Evolutionary conservation across 2,329 filamentous ascomycete species (phyloP).

Genomic region (Geosmithia flava): DNA sequence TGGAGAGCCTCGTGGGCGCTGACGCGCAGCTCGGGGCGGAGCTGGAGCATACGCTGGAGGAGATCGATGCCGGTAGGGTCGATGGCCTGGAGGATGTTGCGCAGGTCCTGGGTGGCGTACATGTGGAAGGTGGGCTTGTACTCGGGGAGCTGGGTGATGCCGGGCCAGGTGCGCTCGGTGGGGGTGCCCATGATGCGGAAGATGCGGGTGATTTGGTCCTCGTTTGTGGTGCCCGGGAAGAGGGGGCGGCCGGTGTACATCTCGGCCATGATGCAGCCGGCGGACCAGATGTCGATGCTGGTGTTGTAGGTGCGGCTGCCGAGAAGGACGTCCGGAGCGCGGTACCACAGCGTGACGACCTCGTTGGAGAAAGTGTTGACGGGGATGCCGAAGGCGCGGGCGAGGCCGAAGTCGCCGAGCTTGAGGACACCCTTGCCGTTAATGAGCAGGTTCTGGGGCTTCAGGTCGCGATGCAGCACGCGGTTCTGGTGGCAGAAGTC

Average conservation of each 20-base stretch:
- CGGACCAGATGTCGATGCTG: slow-evolving; percentile 99
- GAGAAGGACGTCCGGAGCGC: slow-evolving; percentile 87
- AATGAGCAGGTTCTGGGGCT: slow-evolving; percentile 93
- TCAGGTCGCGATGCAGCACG: slow-evolving; percentile 88
- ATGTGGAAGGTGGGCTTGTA: slow-evolving; percentile 94
- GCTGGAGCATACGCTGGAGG: slow-evolving; percentile 79
- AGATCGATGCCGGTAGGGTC: slow-evolving; percentile 80
- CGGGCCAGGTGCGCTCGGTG: slow-evolving; percentile 89
- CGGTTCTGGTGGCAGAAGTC: slow-evolving; percentile 97
- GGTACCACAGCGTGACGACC: slow-evolving; percentile 95
- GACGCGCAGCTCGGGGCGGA: slow-evolving; percentile 83
- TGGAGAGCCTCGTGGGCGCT: slow-evolving; percentile 76
- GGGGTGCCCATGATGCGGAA: slow-evolving; percentile 98
- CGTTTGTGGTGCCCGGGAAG: slow-evolving; percentile 95
- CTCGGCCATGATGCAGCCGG: slow-evolving; percentile 98
- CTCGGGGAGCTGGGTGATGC: slow-evolving; percentile 90
- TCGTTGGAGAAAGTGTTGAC: slow-evolving; percentile 98
- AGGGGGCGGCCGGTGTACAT: slow-evolving; percentile 96
- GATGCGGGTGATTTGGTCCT: slow-evolving; percentile 93
- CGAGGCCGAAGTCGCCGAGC: slow-evolving; percentile 87
- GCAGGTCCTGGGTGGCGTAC: slow-evolving; percentile 83
- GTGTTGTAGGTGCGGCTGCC: slow-evolving; percentile 96
- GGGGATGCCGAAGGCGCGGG: slow-evolving; percentile 88
- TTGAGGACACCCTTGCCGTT: slow-evolving; percentile 86
- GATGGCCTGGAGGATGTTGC: slow-evolving; percentile 79